phyloP scores from a whole-genome alignment of 441 rosid genomes.

The Eruca vesicaria region DNA sequence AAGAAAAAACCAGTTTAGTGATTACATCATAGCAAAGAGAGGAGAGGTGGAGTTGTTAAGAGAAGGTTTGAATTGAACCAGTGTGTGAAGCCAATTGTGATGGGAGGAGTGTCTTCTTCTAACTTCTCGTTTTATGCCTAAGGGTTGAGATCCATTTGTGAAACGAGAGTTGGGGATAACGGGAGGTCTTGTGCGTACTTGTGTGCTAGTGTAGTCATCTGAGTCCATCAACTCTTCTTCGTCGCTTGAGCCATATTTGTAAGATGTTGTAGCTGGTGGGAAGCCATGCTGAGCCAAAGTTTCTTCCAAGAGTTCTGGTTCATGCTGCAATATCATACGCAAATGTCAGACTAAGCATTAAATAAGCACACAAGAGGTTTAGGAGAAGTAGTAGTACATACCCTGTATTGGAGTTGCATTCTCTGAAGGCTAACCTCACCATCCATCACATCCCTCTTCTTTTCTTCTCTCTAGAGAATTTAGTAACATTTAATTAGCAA shows the following conservation, averaged over 20 bases:
- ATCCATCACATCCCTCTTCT: conserved; percentile 82
- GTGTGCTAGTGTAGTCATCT: conserved; percentile 68
- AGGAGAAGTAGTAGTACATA: conserved; percentile 21
- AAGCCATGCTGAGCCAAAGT: conserved; percentile 66
- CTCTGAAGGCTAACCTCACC: conserved; percentile 88
- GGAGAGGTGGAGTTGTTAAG: not conserved
- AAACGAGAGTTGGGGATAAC: conserved; percentile 49
- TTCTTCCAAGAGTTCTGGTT: conserved; percentile 80
- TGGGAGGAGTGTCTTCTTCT: conserved; percentile 55
- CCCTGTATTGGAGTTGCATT: conserved; percentile 91
- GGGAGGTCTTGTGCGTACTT: conserved; percentile 51
- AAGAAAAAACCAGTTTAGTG: conserved; percentile 8
- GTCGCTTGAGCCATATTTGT: conserved; percentile 82
- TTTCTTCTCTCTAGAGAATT: conserved; percentile 80
- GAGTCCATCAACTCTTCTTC: conserved; percentile 92
- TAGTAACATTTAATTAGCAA: conserved; percentile 14
- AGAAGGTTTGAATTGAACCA: conserved; percentile 45
- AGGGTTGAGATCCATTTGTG: conserved; percentile 47
- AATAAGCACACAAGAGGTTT: not conserved
- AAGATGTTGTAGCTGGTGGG: conserved; percentile 48
- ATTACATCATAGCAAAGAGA: not conserved
- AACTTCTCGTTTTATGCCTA: conserved; percentile 64
- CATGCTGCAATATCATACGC: conserved; percentile 47
- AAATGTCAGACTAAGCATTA: not conserved
- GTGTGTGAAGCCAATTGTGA: conserved; percentile 81